These are phyloP conservation scores for Saccharomycopsis oosterbeekiorum DNA, from an alignment of 805 yeast species.

Conservation along the genomic window DNA sequence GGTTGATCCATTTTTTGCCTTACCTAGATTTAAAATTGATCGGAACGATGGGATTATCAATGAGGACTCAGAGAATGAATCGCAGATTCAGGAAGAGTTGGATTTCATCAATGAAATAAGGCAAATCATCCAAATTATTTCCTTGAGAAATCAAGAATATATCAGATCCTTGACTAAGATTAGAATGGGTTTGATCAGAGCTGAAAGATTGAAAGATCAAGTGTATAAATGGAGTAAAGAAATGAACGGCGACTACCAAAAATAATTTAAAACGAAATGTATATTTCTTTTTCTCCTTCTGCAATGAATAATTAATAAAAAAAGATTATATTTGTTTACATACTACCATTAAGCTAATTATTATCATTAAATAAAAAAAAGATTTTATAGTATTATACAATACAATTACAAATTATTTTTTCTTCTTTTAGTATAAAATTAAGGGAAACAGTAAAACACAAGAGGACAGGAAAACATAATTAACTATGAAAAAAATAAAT, in stretches of 20 bases:
- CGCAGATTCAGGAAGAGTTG: conserved; percentile 20
- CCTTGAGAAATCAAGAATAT: conserved; percentile 81
- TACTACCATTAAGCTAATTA: too few relatives aligned
- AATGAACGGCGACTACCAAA: conserved; percentile 49
- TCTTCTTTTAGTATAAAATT: too few relatives aligned
- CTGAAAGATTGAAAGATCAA: conserved; percentile 62
- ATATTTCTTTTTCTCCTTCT: neutral
- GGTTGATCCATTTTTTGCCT: conserved; percentile 55
- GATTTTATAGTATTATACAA: too few relatives aligned
- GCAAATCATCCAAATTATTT: conserved; percentile 64
- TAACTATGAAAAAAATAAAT: too few relatives aligned
- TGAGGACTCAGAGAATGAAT: neutral
- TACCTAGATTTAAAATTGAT: conserved; percentile 42
- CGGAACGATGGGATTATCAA: conserved; percentile 37
- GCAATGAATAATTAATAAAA: neutral
- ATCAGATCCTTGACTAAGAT: conserved; percentile 67
- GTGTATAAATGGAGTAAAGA: conserved; percentile 80
- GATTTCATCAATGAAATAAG: conserved; percentile 61
- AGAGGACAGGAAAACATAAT: too few relatives aligned
- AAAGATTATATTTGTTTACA: too few relatives aligned
- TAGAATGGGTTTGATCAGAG: conserved; percentile 66
- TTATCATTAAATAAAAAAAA: too few relatives aligned
- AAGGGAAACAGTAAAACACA: too few relatives aligned
- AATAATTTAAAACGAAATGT: conserved; percentile 17
- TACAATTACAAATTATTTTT: too few relatives aligned